Base-by-base conservation (phyloP, 352 stramenopile species). In the Globisporangium viniferum region DNA sequence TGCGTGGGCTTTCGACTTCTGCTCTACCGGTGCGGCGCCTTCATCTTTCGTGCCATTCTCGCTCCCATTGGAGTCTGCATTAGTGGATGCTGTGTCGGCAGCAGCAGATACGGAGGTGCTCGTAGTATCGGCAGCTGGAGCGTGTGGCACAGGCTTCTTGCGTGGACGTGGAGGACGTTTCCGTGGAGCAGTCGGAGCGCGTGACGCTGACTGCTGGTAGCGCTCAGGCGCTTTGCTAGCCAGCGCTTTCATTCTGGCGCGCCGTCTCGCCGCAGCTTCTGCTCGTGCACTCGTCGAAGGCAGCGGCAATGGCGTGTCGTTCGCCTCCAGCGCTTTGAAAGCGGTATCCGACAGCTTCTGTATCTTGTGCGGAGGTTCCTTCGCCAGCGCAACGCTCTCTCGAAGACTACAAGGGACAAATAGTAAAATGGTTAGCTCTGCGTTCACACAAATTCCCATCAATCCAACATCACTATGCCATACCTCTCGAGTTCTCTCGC, bases 341-440 rank as follows among this genome's bases (percentile, higher is more conserved):
- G 75, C 61, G 3, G 62, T 70, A 63, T 84, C 66, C 22, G 70
- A 69, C 44, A 81, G 71, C 57, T 77, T 79, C 31, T 77, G 67
- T 46, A 72, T 80, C 66, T 87, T 87, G 10, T 67, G 44, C 60
- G 75, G 79, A 12, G 71, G 75, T 62, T 81, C 67, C 35, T 71
- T 48, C 22, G 69, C 60, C 46, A 66, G 35, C 35, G 57, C 64
- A 53, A 54, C 55, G 27, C 41, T 53, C 48, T 72, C 67, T 7
- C 53, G 67, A 29, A 46, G 35, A 35, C 70, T 73, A 62, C 29
- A 46, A 53, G 36, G 0, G 10, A 63, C 18, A 27, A 33, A 67
- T 20, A 41, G 59, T 44, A 29, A 62, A n/a, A n/a, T 18, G 29
- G 20, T 51, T 2, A 62, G n/a, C 12, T 18, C 7, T 44, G 27